Evolutionary conservation across 371 early-diverging fungal genomes (phyloP).

Genomic region (Mortierella sp.): DNA sequence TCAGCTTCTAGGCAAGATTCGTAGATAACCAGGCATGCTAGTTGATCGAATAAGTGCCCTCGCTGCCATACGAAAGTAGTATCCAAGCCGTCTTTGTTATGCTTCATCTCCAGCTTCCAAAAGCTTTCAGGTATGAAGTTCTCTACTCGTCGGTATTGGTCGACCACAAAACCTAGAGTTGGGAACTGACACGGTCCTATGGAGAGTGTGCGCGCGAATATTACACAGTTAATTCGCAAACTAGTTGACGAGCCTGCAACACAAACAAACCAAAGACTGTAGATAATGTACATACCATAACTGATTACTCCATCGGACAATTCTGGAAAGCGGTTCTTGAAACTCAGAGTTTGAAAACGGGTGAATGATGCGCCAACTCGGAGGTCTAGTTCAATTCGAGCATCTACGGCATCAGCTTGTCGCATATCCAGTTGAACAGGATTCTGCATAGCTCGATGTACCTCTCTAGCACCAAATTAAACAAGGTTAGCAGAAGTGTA

Average conservation of each 20-base stretch:
- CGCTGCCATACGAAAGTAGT: slow-evolving; percentile 86
- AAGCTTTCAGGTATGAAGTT: slow-evolving; percentile 93
- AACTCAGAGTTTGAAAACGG: slow-evolving; percentile 89
- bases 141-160: slow-evolving; percentile 83
- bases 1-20: slow-evolving; percentile 76
- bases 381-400: slow-evolving; percentile 96
- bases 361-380: slow-evolving; percentile 98
- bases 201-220: neutral
- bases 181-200: slow-evolving; percentile 99
- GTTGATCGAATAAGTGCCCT: slow-evolving; percentile 82
- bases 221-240: neutral
- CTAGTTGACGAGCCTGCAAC: too few relatives aligned
- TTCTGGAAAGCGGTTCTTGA: slow-evolving; percentile 66
- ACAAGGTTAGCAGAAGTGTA: neutral
- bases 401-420: slow-evolving; percentile 93
- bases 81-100: slow-evolving; percentile 58
- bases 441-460: slow-evolving; percentile 85
- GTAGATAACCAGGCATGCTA: slow-evolving; percentile 76
- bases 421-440: slow-evolving; percentile 79
- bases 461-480: slow-evolving; percentile 66
- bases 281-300: slow-evolving; percentile 76
- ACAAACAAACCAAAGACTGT: too few relatives aligned
- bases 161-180: slow-evolving; percentile 99
- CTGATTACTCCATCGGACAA: slow-evolving; percentile 77
- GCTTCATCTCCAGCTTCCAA: slow-evolving; percentile 88